phyloP scores from a whole-genome alignment of 2,329 filamentous ascomycete species.

The Aspergillus hiratsukae region DNA sequence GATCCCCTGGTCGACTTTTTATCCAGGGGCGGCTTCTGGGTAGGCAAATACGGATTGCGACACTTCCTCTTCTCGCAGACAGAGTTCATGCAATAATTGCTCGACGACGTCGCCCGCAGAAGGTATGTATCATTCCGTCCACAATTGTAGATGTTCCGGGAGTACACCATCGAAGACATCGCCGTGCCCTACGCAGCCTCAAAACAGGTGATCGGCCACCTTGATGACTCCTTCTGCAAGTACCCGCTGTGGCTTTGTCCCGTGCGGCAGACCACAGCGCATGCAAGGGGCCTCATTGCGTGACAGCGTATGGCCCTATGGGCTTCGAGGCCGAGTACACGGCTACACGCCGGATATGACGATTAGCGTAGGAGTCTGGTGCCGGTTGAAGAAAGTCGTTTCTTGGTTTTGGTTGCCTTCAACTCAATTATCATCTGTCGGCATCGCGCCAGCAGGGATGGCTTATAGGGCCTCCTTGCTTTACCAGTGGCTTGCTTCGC shows the following conservation, averaged over 20 bases:
- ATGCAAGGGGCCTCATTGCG: constrained; percentile 7
- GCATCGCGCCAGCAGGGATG: no score
- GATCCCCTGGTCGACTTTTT: no score
- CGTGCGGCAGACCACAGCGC: constrained; percentile 22
- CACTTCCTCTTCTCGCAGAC: constrained; percentile 62
- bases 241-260: constrained; percentile 61
- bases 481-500: no score
- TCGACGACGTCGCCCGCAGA: constrained; percentile 60
- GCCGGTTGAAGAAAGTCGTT: no score
- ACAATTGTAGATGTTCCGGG: constrained; percentile 53
- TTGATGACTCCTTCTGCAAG: constrained; percentile 43
- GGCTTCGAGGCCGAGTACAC: background rate
- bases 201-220: constrained; percentile 51
- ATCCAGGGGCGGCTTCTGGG: constrained; percentile 64
- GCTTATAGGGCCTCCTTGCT: no score
- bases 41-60: constrained; percentile 54
- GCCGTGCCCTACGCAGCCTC: constrained; percentile 53
- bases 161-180: constrained; percentile 61
- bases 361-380: background rate
- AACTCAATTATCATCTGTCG: no score
- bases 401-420: no score
- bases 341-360: background rate
- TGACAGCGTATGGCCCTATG: constrained; percentile 5
- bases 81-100: constrained; percentile 52
- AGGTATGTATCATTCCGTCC: constrained; percentile 59